Percentiles rank a stretch among this genome's conserved stretches.
Conservation (phyloP, 352 stramenopile genomes). For the Aphanomyces euteiches region DNA sequence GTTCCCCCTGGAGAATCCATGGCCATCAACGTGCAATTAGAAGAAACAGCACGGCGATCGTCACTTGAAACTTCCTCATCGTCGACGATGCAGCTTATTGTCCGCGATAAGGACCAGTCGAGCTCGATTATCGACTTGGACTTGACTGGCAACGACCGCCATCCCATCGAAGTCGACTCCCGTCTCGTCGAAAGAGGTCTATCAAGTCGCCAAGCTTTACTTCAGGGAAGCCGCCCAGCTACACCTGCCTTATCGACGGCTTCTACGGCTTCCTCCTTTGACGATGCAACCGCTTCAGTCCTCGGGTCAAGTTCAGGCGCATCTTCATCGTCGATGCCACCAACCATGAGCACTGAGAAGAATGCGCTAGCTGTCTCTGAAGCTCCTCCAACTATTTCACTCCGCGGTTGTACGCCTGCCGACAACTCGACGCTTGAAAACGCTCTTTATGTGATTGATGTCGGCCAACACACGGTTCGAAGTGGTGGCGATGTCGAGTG, state of each 20-base stretch:
- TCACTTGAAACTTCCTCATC: background rate
- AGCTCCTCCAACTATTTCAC: slow-evolving; percentile 53
- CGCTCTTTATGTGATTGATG: slow-evolving; percentile 81
- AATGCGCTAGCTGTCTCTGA: background rate
- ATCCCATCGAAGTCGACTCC: background rate
- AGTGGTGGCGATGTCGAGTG: slow-evolving; percentile 85
- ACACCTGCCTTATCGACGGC: background rate
- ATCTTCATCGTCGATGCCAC: background rate
- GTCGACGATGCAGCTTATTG: slow-evolving; percentile 6
- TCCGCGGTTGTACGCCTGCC: slow-evolving; percentile 77
- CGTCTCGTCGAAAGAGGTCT: background rate
- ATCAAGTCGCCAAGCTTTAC: too few species aligned
- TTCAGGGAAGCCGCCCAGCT: background rate
- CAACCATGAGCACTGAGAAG: background rate
- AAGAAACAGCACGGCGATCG: slow-evolving; percentile 42
- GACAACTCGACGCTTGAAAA: slow-evolving; percentile 79
- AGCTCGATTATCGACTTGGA: background rate
- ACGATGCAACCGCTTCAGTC: background rate
- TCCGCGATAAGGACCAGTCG: slow-evolving; percentile 16
- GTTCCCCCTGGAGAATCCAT: slow-evolving; percentile 66
- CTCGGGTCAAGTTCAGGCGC: too few species aligned
- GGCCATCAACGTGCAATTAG: slow-evolving; percentile 74
- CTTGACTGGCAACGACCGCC: slow-evolving; percentile 10
- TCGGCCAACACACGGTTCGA: slow-evolving; percentile 81
- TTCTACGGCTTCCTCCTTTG: background rate